Evolutionary conservation across 371 early-diverging fungal species (phyloP).

Genomic region (Quaeritorhiza haematococci): DNA sequence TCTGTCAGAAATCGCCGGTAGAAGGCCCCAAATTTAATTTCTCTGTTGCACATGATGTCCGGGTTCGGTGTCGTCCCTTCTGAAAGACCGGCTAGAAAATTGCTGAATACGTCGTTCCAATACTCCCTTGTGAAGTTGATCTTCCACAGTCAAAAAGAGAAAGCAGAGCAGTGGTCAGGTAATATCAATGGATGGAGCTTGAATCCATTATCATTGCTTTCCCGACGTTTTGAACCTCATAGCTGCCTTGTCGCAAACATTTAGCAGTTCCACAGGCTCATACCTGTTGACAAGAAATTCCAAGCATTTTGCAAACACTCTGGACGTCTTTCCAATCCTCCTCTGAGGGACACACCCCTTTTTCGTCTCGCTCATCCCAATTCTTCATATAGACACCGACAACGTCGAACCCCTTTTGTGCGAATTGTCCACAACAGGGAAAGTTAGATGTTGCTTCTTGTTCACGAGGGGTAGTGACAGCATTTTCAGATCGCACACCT

Average conservation of each 20-base stretch:
- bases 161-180: no score
- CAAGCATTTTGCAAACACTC: slow-evolving; percentile 56
- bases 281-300: no score
- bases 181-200: no score
- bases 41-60: slow-evolving; percentile 81
- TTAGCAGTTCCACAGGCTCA: no score
- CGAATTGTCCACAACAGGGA: not conserved
- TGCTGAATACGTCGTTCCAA: slow-evolving; percentile 83
- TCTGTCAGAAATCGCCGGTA: slow-evolving; percentile 33
- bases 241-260: slow-evolving; percentile 39
- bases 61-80: slow-evolving; percentile 87
- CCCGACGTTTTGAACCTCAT: not conserved
- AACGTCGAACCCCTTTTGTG: slow-evolving; percentile 53
- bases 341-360: slow-evolving; percentile 67
- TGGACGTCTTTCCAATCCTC: slow-evolving; percentile 83
- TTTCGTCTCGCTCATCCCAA: slow-evolving; percentile 84
- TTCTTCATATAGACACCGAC: slow-evolving; percentile 89
- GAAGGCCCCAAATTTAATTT: slow-evolving; percentile 89
- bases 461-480: not conserved
- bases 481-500: slow-evolving; percentile 19
- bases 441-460: not conserved
- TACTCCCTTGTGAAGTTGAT: slow-evolving; percentile 84
- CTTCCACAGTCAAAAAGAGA: slow-evolving; percentile 17
- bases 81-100: slow-evolving; percentile 65
- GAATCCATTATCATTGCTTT: no score